Evolutionary conservation across 371 early-diverging fungal species (phyloP), one percentile per base, ranked within the genome.

Genomic region (Smittium culicis): DNA sequence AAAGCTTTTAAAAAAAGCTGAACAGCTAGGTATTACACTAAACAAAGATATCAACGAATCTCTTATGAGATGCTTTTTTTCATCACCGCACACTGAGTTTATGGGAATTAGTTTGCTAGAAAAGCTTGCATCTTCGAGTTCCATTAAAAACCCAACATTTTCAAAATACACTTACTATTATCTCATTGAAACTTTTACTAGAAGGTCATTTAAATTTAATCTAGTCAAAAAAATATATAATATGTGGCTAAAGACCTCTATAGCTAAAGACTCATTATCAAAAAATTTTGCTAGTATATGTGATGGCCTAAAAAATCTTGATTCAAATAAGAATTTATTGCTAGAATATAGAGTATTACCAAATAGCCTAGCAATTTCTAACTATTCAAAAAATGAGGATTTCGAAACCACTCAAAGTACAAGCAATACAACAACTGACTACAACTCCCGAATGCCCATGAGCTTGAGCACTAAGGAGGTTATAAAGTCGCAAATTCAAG

Each of bases 61-160:
- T 29, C 16, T 59, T 5, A 59, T 59, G 60, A 59, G 28, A n/a
- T 59, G 60, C 60, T 59, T 59, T 32, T 59, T 59, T 25, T 5
- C 60, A 29, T 27, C 11, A 11, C 45, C 45, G 5, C 45, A 45
- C 20, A 45, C 45, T 45, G 11, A 45, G 45, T 45, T 45, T 20
- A 45, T 45, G 5, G 45, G 45, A 45, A 45, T 11, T 11, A 45
- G 45, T 11, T 45, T 11, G 11, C 20, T 45, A 20, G 45, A 45
- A 11, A 5, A 20, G 45, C 20, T 45, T 11, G 5, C 45, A 45
- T 45, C 5, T 45, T 11, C 5, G 11, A 20, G 11, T 5, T 5
- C 5, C 20, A 20, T 5, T 11, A 45, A 20, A 11, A 5, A 5
- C 20, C 11, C 45, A 45, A 45, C 5, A 20, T 45, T 45, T 45